Evolutionary conservation across 352 stramenopile genomes (phyloP).

Genomic region (Phytophthora sp.): DNA sequence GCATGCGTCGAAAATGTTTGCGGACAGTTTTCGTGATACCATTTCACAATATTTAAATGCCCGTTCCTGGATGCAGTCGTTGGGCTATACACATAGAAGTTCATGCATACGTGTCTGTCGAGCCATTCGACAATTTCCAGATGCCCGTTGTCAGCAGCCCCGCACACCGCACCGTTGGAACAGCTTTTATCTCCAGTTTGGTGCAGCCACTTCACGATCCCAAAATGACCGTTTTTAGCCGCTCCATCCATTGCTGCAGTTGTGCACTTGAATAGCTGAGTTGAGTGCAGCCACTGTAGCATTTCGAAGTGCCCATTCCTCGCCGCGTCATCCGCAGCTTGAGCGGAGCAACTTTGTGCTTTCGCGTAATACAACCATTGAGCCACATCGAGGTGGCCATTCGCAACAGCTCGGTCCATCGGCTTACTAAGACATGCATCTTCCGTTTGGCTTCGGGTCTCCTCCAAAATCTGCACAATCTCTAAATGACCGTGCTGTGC

Average conservation of each 20-base stretch:
- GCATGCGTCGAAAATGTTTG: neutral
- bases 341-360: neutral
- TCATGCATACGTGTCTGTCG: neutral
- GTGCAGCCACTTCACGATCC: too few relatives aligned
- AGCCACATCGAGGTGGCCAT: neutral
- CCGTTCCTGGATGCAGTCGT: neutral
- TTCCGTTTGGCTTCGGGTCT: neutral
- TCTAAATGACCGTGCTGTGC: neutral
- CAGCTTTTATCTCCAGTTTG: too few relatives aligned
- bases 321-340: neutral
- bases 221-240: neutral
- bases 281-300: neutral
- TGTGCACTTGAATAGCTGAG: neutral
- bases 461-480: neutral
- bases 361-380: neutral
- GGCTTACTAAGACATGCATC: neutral
- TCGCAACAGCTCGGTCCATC: neutral
- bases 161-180: neutral
- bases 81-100: too few relatives aligned
- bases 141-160: neutral
- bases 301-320: neutral
- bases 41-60: neutral
- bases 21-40: neutral
- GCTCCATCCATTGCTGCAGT: neutral
- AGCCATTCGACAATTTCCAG: neutral